These are phyloP conservation scores for Aegilops tauschii DNA, from an alignment of 176 grass and related monocot species.

Conservation along the genomic window DNA sequence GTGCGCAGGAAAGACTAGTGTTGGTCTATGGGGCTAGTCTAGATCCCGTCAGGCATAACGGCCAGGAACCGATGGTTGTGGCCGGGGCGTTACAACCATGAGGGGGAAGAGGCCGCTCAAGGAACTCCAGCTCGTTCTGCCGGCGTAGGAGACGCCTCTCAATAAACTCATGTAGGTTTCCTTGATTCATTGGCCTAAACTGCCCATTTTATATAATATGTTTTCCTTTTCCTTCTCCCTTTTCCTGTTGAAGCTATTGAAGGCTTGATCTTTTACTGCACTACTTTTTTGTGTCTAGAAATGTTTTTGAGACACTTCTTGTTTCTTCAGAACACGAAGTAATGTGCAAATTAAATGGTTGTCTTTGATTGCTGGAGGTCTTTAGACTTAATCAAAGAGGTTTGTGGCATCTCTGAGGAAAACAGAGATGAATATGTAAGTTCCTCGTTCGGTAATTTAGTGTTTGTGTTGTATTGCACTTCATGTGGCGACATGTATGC, in stretches of 20 bases:
- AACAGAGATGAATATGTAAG: slow-evolving; percentile 36
- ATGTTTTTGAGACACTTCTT: neutral
- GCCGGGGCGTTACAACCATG: slow-evolving; percentile 3
- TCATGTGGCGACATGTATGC: neutral
- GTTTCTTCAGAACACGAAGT: neutral
- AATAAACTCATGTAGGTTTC: slow-evolving; percentile 65
- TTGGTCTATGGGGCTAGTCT: too few species aligned
- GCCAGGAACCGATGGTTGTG: too few species aligned
- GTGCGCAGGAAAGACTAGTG: too few species aligned
- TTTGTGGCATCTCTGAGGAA: slow-evolving; percentile 59
- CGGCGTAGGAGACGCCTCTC: slow-evolving; percentile 56
- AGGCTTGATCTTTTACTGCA: neutral
- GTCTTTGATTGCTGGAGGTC: neutral
- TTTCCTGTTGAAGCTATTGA: neutral
- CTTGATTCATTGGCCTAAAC: neutral
- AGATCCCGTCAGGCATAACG: too few species aligned
- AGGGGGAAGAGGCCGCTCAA: slow-evolving; percentile 52
- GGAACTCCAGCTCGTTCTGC: slow-evolving; percentile 64
- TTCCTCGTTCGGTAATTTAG: slow-evolving; percentile 4
- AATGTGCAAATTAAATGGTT: neutral
- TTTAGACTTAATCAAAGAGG: slow-evolving; percentile 75
- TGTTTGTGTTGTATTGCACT: neutral
- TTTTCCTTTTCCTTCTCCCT: neutral
- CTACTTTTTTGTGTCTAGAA: neutral
- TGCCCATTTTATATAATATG: neutral